Evolutionary conservation across 2,329 filamentous ascomycete species (phyloP).

Genomic region (Neoscytalidium dimidiatum): DNA sequence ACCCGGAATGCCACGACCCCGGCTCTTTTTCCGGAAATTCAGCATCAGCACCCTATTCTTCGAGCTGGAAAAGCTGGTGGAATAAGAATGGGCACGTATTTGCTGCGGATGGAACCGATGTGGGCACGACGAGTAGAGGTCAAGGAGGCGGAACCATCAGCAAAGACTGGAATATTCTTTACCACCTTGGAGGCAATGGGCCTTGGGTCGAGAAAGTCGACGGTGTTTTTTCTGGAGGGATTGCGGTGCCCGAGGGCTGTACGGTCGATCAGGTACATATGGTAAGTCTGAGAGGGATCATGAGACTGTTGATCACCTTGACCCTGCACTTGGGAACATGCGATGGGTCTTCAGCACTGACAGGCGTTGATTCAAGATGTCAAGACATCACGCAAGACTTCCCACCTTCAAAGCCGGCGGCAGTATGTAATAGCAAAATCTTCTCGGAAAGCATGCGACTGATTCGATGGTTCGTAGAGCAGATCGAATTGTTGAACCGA

Average conservation of each 20-base stretch:
- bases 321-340: no score
- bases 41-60: background rate
- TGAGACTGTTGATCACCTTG: background rate
- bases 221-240: constrained; percentile 42
- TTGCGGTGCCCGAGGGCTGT: constrained; percentile 51
- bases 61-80: constrained; percentile 17
- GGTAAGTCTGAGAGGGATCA: constrained; percentile 38
- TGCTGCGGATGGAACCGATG: background rate
- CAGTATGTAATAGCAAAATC: constrained; percentile 43
- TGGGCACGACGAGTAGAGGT: background rate
- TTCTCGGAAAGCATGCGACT: background rate
- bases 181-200: constrained; percentile 57
- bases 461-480: constrained; percentile 39
- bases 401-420: constrained; percentile 53
- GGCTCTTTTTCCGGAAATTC: background rate
- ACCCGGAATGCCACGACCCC: background rate
- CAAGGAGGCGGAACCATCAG: constrained; percentile 31
- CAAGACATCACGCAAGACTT: constrained; percentile 60
- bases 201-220: constrained; percentile 56
- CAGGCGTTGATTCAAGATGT: constrained; percentile 44
- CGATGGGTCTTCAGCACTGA: background rate
- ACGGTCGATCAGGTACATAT: constrained; percentile 60
- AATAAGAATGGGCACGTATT: background rate
- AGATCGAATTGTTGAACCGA: constrained; percentile 49
- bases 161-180: constrained; percentile 51